phyloP scores from a whole-genome alignment of 176 grass and related monocot genomes.

The Puccinellia tenuiflora region DNA sequence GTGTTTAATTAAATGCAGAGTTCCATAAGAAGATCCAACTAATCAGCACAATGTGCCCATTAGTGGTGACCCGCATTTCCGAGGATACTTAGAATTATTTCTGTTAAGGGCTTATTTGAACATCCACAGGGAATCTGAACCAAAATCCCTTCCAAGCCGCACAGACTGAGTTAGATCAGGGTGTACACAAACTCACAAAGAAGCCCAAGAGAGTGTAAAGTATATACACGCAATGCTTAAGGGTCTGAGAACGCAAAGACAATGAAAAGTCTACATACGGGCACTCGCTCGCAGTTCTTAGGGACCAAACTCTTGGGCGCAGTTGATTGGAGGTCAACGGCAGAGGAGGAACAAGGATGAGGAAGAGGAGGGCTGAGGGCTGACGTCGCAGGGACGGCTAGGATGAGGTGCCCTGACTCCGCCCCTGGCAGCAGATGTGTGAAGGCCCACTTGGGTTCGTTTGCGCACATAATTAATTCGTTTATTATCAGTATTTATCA shows the following conservation, averaged over 20 bases:
- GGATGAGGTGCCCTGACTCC: not conserved
- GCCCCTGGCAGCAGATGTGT: not conserved
- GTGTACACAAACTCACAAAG: not conserved
- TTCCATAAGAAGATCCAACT: not conserved
- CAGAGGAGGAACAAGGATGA: not conserved
- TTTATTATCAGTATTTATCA: not conserved
- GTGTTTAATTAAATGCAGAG: not conserved
- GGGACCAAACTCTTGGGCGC: not conserved
- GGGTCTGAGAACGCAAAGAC: not conserved
- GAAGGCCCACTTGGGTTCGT: not conserved
- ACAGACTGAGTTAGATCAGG: not conserved
- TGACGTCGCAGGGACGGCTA: not conserved
- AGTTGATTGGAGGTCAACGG: not conserved
- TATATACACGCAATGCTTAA: not conserved
- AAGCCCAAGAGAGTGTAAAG: not conserved
- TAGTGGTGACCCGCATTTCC: not conserved
- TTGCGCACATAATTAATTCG: not conserved
- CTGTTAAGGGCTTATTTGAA: not conserved
- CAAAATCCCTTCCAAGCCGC: not conserved
- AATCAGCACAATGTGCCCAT: not conserved
- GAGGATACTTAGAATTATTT: not conserved
- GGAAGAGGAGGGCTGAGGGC: not conserved
- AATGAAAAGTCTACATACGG: not conserved
- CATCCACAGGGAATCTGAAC: not conserved
- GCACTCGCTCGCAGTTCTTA: not conserved